Evolutionary conservation across 495 filamentous ascomycete genomes (phyloP), one percentile per base, ranked within the genome.

Genomic region (Hypoxylon rickii): DNA sequence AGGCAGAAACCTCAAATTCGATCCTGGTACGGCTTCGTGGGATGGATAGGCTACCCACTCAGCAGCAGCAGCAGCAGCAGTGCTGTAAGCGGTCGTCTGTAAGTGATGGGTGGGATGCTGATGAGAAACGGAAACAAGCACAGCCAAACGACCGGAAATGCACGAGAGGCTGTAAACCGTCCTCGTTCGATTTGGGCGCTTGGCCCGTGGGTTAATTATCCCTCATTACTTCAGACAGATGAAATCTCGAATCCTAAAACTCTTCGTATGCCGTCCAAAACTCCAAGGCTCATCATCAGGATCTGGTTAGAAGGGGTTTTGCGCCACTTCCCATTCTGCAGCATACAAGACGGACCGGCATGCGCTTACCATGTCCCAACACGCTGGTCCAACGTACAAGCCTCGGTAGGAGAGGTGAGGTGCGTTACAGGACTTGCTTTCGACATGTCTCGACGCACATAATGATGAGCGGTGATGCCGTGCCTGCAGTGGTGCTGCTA

Each of bases 401-500:
- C 29, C 34, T 26, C 39, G 38, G 48, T 47, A 53, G 54, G 59
- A 53, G 59, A 63, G 24, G 24, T 4, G 24, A 29, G 24, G 24
- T 63, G 58, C 59, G 59, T 63, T 63, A 58, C 59, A 57, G 16
- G 48, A 22, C 32, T 33, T 61, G 40, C 32, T n/a, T n/a, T 51
- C 47, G 21, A 42, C 37, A 31, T 39, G 41, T 31, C 21, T 54
- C 31, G 41, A 52, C 19, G 43, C 52, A 42, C 13, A 17, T 46
- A 10, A 4, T 15, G 17, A 16, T 18, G 15, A 37, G 46, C 58
- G 46, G 37, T 50, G 49, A 63, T 57, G 53, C 53, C 59, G 59
- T 54, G 47, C 53, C 57, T 63, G 20, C 46, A 53, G n/a, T n/a
- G n/a, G n/a, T n/a, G n/a, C n/a, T 63, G 53, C 59, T 63, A 63